phyloP scores from a whole-genome alignment of 495 filamentous ascomycete species.

The Aspergillus panamensis region DNA sequence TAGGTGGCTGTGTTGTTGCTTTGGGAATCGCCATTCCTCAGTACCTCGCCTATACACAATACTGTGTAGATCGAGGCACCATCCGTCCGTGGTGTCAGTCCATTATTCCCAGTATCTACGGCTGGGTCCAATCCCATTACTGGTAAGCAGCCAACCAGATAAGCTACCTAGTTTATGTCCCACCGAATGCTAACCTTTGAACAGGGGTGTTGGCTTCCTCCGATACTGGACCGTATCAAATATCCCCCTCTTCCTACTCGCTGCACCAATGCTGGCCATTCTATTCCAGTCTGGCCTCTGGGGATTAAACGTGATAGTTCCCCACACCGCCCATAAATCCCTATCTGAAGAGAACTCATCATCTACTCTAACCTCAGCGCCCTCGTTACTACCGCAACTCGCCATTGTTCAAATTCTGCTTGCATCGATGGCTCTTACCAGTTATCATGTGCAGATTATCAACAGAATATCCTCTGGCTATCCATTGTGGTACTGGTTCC shows the following conservation, averaged over 20 bases:
- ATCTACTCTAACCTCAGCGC: constrained; percentile 31
- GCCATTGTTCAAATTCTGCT: constrained; percentile 72
- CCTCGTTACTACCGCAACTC: constrained; percentile 49
- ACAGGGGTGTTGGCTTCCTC: constrained; percentile 81
- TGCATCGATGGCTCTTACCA: constrained; percentile 63
- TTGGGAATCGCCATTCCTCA: constrained; percentile 70
- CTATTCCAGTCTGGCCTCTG: constrained; percentile 58
- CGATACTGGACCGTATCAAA: constrained; percentile 89
- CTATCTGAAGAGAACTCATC: constrained; percentile 18
- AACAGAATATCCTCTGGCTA: constrained; percentile 85
- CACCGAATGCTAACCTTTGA: constrained; percentile 14
- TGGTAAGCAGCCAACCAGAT: constrained; percentile 57
- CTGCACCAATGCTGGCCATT: constrained; percentile 71
- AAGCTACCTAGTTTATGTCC: background rate
- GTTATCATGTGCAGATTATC: constrained; percentile 90
- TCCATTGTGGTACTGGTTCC: constrained; percentile 84
- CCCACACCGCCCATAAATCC: constrained; percentile 5
- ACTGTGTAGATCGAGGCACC: constrained; percentile 49
- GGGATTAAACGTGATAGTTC: constrained; percentile 34
- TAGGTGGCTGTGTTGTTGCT: constrained; percentile 65
- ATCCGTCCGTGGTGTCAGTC: constrained; percentile 71
- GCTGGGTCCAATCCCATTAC: constrained; percentile 83
- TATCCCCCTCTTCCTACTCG: constrained; percentile 81
- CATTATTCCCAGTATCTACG: constrained; percentile 77
- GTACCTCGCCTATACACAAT: constrained; percentile 66